These are phyloP conservation scores for Fusarium caatingaense DNA, from an alignment of 2,329 filamentous ascomycete genomes.

Conservation along the genomic window DNA sequence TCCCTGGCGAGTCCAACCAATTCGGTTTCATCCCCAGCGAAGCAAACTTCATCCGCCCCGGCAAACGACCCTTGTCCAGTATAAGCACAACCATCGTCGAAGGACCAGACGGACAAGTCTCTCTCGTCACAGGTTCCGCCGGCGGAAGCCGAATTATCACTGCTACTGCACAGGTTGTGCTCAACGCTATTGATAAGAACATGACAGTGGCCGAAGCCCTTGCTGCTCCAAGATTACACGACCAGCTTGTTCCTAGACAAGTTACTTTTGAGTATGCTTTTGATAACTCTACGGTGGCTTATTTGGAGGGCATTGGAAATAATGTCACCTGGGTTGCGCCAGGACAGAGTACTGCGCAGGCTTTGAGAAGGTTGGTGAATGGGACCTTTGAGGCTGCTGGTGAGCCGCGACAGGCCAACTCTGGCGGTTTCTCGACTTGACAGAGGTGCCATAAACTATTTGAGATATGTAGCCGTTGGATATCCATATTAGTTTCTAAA, in stretches of 20 bases:
- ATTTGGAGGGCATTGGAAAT: slow-evolving; percentile 74
- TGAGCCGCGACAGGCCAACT: slow-evolving; percentile 82
- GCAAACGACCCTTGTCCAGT: slow-evolving; percentile 82
- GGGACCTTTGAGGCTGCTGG: slow-evolving; percentile 81
- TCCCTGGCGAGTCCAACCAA: slow-evolving; percentile 75
- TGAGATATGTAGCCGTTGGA: not conserved
- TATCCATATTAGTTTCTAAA: not conserved
- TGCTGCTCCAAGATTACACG: slow-evolving; percentile 77
- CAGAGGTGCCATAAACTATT: no score
- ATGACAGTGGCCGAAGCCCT: slow-evolving; percentile 73
- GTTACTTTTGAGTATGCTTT: slow-evolving; percentile 78
- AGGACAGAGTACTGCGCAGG: slow-evolving; percentile 78
- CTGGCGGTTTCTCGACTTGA: slow-evolving; percentile 68
- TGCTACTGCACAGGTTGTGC: slow-evolving; percentile 79
- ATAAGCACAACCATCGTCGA: slow-evolving; percentile 84
- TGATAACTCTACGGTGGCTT: slow-evolving; percentile 75
- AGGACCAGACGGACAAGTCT: slow-evolving; percentile 73
- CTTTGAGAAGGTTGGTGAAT: slow-evolving; percentile 71
- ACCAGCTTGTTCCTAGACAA: slow-evolving; percentile 80
- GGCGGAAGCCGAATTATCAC: slow-evolving; percentile 90
- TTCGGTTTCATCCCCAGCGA: slow-evolving; percentile 83
- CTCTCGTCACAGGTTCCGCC: slow-evolving; percentile 79
- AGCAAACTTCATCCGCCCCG: slow-evolving; percentile 79
- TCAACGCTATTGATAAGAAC: slow-evolving; percentile 76
- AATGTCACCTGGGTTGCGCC: slow-evolving; percentile 78